Evolutionary conservation across 176 grass and related monocot genomes (phyloP), one percentile per base, ranked within the genome.

Genomic region (Oryza nivara): DNA sequence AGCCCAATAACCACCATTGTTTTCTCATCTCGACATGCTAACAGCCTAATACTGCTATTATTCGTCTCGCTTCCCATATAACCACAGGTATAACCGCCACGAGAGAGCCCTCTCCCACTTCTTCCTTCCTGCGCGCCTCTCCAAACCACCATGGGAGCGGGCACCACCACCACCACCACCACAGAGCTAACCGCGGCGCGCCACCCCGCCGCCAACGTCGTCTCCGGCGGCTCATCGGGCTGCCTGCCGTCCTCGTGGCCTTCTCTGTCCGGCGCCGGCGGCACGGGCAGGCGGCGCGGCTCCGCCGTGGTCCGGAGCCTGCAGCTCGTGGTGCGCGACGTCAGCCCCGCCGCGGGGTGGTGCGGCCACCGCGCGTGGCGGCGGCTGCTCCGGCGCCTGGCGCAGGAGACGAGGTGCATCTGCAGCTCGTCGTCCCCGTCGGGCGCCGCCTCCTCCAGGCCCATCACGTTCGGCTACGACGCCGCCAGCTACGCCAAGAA

Each of bases 401-500:
- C 91, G 49, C 91, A 91, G 84, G 91, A 93, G 86, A 91, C 91
- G 65, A 94, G 68, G 83, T 89, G 86, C 86, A 86, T 92, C 61
- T 92, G 52, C 77, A 85, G 72, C 88, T 77, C 86, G 46, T 77
- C 86, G 46, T 80, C 84, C 1, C 6, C 54, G 19, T n/a, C 54
- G 19, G 54, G 17, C 1, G 75, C 84, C 11, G 47, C 80, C 46
- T 67, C 82, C 45, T 72, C 82, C 45, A 91, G 84, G 83, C 86
- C 80, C 65, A 77, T 92, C 34, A 90, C 82, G 10, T 99, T 95
- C 72, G 86, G 83, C 67, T 99, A 99, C 82, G 93, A 99, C 76
- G 88, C 88, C 9, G 96, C 61, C 72, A 99, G 96, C 80, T 99
- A 99, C 87, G 91, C 96, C 64, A 99, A 99, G 78, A 99, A 96